Percentiles rank a stretch among this genome's conserved stretches.
phyloP scores from a whole-genome alignment of 2,329 filamentous ascomycete genomes.

The Aspergillus fijiensis region DNA sequence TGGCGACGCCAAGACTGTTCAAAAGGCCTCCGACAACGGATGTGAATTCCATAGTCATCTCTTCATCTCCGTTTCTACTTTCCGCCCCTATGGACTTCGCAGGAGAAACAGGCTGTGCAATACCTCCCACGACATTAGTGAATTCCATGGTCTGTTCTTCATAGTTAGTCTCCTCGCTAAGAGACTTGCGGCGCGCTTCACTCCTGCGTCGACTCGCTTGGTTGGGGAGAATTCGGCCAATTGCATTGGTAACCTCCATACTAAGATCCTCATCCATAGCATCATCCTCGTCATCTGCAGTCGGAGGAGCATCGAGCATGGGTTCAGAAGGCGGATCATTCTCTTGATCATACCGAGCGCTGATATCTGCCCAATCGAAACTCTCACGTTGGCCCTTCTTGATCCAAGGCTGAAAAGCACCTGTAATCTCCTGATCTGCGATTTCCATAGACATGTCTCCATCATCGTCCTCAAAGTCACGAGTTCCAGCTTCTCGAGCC shows the following conservation, averaged over 20 bases:
- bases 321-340: constrained; percentile 41
- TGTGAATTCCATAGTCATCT: constrained; percentile 51
- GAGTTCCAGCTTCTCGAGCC: constrained; percentile 70
- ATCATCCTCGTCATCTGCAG: constrained; percentile 34
- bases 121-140: constrained; percentile 46
- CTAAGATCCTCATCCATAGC: constrained; percentile 69
- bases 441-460: constrained; percentile 80
- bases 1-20: constrained; percentile 23
- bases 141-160: constrained; percentile 51
- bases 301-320: constrained; percentile 6
- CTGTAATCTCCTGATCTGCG: constrained; percentile 59
- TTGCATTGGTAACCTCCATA: constrained; percentile 86
- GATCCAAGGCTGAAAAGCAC: constrained; percentile 51
- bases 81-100: constrained; percentile 28
- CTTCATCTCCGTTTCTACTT: constrained; percentile 42
- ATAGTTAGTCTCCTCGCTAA: constrained; percentile 46
- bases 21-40: constrained; percentile 46
- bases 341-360: constrained; percentile 46
- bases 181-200: constrained; percentile 44
- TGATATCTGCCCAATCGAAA: constrained; percentile 46
- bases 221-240: constrained; percentile 72
- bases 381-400: constrained; percentile 44
- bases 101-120: constrained; percentile 29
- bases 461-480: constrained; percentile 61
- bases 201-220: constrained; percentile 34